Base-by-base conservation (phyloP, 176 grass and related monocot genomes). In the Oryza glumipatula region DNA sequence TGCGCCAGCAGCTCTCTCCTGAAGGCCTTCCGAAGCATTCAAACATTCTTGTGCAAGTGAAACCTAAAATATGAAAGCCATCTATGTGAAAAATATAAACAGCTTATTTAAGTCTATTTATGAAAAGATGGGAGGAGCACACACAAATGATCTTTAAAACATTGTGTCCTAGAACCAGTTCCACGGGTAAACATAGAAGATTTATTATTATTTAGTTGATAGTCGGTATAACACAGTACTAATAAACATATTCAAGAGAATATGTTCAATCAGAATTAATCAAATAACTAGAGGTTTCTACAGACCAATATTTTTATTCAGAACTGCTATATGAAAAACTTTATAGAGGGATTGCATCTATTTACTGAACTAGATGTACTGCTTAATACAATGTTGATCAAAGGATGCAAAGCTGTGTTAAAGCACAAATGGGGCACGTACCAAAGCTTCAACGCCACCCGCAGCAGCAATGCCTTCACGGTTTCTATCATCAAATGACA, bases 401-500 rank as follows among this genome's bases (percentile, higher is more conserved):
- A 77, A 77, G 1, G 65, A 39, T 65, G 64, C 68, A 79, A 79
- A 79, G 12, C 11, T 8, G 7, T 47, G 51, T 5, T 67, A 32
- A 24, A 36, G 56, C 68, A 46, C 12, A 44, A 3, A 38, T 12
- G 44, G 71, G 44, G 21, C 47, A 47, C 6, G 73, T 89, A 99
- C 97, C 97, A 99, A 91, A 60, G 97, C 97, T 85, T 94, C 90
- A 71, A 99, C 97, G 4, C 97, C 97, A 82, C 91, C 97, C 9
- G 77, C 89, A 71, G 88, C 88, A 85, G 97, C 97, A 87, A 99
- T 99, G 85, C 94, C 92, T 92, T 99, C 97, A 66, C 97, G 93
- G 49, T 99, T 99, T 88, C 90, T 92, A 86, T 99, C 97, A 99
- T 99, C 97, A 74, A 99, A 99, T 43, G 97, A 99, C 47, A 99